These are phyloP conservation scores for Claviceps monticola DNA, from an alignment of 2,329 filamentous ascomycete species.

Conservation along the genomic window DNA sequence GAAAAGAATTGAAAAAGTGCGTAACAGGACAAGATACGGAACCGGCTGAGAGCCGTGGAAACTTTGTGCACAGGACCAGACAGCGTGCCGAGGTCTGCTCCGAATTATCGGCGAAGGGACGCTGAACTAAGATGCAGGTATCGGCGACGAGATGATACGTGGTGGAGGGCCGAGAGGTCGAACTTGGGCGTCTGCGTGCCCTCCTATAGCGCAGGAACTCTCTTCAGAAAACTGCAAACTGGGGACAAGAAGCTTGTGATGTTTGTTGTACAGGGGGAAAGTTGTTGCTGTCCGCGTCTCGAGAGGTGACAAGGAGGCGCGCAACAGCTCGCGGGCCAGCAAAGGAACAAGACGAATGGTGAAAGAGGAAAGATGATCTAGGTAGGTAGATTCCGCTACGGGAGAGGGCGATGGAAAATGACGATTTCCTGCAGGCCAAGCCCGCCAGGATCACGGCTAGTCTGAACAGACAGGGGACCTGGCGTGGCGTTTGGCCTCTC, in stretches of 20 bases:
- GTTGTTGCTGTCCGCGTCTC: background rate
- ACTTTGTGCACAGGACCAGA: background rate
- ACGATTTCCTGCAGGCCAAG: constrained; percentile 5
- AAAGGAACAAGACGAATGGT: background rate
- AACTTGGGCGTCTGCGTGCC: background rate
- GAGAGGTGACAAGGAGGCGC: background rate
- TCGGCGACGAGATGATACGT: background rate
- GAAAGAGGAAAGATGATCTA: background rate
- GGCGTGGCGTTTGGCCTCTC: constrained; percentile 1
- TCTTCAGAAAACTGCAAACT: background rate
- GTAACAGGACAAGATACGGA: background rate
- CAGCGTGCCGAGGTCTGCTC: background rate
- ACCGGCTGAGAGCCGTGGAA: background rate
- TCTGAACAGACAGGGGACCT: background rate
- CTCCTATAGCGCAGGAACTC: background rate
- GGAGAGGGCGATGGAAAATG: constrained; percentile 3
- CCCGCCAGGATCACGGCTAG: constrained; percentile 4
- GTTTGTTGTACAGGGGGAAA: background rate
- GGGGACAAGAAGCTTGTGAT: background rate
- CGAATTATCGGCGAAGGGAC: background rate
- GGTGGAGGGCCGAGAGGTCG: background rate
- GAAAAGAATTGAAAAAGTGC: background rate
- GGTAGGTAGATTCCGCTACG: background rate
- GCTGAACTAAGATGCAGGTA: background rate
- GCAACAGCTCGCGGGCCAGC: background rate